Percentiles rank a stretch among this genome's conserved stretches.
Evolutionary conservation across 2,329 filamentous ascomycete species (phyloP).

Genomic region (Arthrobotrys megalospora): DNA sequence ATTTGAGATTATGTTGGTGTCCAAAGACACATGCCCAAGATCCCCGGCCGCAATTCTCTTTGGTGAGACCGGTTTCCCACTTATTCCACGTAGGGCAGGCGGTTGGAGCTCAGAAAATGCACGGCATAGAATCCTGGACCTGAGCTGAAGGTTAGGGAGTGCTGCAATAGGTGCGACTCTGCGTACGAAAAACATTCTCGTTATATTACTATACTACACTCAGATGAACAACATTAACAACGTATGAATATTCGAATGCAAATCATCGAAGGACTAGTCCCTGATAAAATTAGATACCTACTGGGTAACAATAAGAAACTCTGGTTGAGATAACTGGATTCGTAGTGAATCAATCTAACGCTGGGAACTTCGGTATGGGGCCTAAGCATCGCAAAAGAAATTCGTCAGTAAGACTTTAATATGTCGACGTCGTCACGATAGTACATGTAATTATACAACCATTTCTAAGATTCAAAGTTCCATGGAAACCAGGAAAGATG

Average conservation of each 20-base stretch:
- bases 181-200: not conserved
- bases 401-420: not conserved
- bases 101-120: slow-evolving; percentile 1
- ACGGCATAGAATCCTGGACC: slow-evolving; percentile 1
- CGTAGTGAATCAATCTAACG: not conserved
- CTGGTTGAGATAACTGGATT: not conserved
- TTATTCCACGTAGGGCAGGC: slow-evolving; percentile 5
- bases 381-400: not conserved
- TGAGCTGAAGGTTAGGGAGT: not conserved
- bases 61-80: slow-evolving; percentile 5
- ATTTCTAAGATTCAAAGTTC: slow-evolving; percentile 8
- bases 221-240: not conserved
- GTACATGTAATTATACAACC: slow-evolving; percentile 9
- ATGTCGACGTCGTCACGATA: not conserved
- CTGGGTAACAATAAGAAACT: slow-evolving; percentile 1
- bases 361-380: not conserved
- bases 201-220: not conserved
- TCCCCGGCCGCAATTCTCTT: slow-evolving; percentile 2
- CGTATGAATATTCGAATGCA: not conserved
- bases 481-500: not conserved
- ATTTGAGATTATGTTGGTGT: slow-evolving; percentile 22
- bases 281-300: slow-evolving; percentile 3
- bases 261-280: not conserved
- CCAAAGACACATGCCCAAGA: slow-evolving; percentile 1
- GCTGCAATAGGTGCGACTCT: not conserved